Conservation (phyloP, 495 filamentous ascomycete genomes). For the Filosporella fistucella region DNA sequence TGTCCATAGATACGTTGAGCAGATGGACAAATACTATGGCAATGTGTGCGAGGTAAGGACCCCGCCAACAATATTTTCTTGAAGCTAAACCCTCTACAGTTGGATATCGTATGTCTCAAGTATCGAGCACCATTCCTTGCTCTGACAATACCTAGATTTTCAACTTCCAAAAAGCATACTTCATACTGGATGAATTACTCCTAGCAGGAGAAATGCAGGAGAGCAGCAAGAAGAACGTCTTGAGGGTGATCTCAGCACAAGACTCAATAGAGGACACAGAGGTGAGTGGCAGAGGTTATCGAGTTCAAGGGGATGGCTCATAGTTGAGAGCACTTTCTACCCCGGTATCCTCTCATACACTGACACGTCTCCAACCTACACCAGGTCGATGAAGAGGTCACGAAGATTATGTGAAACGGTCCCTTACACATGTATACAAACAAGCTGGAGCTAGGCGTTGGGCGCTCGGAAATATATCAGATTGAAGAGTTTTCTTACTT, state of each 20-base stretch:
- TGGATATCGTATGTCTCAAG: slow-evolving; percentile 60
- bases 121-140: background rate
- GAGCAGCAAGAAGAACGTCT: slow-evolving; percentile 97
- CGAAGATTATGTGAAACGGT: slow-evolving; percentile 82
- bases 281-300: no score
- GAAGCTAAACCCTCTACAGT: slow-evolving; percentile 23
- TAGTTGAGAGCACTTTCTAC: no score
- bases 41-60: slow-evolving; percentile 80
- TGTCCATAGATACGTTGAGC: slow-evolving; percentile 97
- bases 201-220: slow-evolving; percentile 97
- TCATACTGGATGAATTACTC: slow-evolving; percentile 94
- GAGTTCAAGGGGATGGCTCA: no score
- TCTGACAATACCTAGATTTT: slow-evolving; percentile 55
- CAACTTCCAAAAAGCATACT: slow-evolving; percentile 99
- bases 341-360: slow-evolving; percentile 34
- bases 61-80: background rate
- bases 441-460: slow-evolving; percentile 14
- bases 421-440: slow-evolving; percentile 8
- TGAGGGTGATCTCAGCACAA: slow-evolving; percentile 91
- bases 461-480: slow-evolving; percentile 12
- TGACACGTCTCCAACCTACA: slow-evolving; percentile 47
- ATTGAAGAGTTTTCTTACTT: slow-evolving; percentile 2
- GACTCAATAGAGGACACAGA: slow-evolving; percentile 96
- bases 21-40: slow-evolving; percentile 99
- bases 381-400: slow-evolving; percentile 95